Evolutionary conservation across 2,329 filamentous ascomycete genomes (phyloP), one percentile per base, ranked within the genome.

Genomic region (Epichloe typhina): DNA sequence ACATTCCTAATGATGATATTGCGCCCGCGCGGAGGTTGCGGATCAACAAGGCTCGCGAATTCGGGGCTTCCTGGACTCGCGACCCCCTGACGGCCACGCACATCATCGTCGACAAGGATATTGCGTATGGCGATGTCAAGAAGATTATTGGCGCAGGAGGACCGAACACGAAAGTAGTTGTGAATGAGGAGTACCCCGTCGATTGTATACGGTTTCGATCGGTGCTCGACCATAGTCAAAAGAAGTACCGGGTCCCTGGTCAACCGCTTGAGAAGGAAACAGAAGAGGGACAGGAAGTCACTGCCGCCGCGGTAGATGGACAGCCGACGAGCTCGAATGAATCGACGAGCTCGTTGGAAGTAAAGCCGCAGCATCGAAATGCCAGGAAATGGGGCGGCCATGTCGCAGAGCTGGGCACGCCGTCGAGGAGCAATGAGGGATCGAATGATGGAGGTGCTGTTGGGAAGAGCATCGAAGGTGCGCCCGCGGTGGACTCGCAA

Each of bases 1-100:
- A 93, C 63, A 79, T 95, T 5, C 91, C 89, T 0, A 86, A 93
- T 56, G 80, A 88, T 55, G 84, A 91, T 55, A 75, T 85, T 45
- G 79, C 83, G 35, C 76, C 77, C 11, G 72, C 77, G 7, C 78
- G 90, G 39, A 79, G 78, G 50, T 66, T 82, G 52, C 82, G 86
- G 4, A 95, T 96, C 49, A 76, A 76, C 33, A 89, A 84, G 63
- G 83, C 86, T 0, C 75, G 80, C 48, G 82, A 88, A 59, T 82
- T 82, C 62, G 91, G 91, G 42, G 91, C 84, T 1, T 69, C 64
- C 1, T 93, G 89, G 82, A 76, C 80, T 31, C 75, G 74, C 47
- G 67, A 72, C 78, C 83, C 61, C 61, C 64, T 57, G 0, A 66
- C 66, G 21, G 77, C 93, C 15, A 94, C 85, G 0, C 88, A 95